phyloP scores from a whole-genome alignment of 139 green algal genomes.

The Chlorella sp. region DNA sequence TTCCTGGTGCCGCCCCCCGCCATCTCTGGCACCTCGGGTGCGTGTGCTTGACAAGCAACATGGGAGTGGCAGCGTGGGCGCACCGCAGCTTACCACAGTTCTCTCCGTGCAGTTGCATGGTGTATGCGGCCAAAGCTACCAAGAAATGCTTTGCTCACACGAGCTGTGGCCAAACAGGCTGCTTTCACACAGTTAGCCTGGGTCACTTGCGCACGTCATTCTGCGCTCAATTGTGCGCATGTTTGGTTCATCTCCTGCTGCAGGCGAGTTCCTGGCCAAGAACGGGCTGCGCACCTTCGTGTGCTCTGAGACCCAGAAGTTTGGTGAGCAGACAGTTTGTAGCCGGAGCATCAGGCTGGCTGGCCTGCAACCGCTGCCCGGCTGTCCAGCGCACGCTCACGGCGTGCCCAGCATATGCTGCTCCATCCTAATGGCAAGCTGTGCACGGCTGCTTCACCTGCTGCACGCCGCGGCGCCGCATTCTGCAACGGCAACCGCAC shows the following conservation, averaged over 20 bases:
- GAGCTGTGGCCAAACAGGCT: too few relatives aligned
- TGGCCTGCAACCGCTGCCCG: not conserved
- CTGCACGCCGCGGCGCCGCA: not conserved
- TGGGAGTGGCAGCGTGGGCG: not conserved
- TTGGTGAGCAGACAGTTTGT: constrained; percentile 54
- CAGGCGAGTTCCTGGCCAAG: constrained; percentile 87
- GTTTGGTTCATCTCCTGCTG: not conserved
- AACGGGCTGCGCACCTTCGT: constrained; percentile 91
- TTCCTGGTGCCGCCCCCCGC: constrained; percentile 92
- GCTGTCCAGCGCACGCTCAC: not conserved
- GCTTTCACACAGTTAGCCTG: too few relatives aligned
- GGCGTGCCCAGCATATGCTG: too few relatives aligned
- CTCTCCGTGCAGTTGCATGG: not conserved
- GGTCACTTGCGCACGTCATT: too few relatives aligned
- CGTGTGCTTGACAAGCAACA: not conserved
- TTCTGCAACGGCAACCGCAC: not conserved
- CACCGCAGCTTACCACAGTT: not conserved
- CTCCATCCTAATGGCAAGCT: not conserved
- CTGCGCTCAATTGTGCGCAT: too few relatives aligned
- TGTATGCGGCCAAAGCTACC: not conserved
- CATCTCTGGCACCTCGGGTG: constrained; percentile 45
- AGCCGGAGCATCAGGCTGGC: not conserved
- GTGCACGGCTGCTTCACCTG: not conserved
- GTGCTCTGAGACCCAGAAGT: constrained; percentile 97
- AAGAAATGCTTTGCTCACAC: not conserved